A percentile compares a stretch with the other conserved stretches of the same genome.
Evolutionary conservation across 306 rosid genomes (phyloP).

Genomic region (Fagus crenata): DNA sequence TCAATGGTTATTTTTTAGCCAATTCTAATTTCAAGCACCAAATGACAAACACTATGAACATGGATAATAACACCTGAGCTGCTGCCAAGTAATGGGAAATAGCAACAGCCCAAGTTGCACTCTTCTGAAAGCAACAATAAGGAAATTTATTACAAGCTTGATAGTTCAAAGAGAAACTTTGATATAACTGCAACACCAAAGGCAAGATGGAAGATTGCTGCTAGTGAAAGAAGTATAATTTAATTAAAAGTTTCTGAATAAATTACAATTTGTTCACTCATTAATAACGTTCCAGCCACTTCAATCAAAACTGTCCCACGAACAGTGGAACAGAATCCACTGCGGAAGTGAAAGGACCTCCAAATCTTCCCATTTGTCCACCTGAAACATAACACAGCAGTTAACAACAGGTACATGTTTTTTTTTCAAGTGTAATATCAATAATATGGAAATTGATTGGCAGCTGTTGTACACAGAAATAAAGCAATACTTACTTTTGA

Average conservation of each 20-base stretch:
- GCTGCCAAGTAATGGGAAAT: background rate
- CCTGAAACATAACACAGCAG: slow-evolving; percentile 33
- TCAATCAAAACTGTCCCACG: slow-evolving; percentile 36
- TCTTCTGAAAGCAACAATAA: background rate
- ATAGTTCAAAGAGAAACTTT: slow-evolving; percentile 34
- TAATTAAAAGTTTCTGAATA: slow-evolving; percentile 32
- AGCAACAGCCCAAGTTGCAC: background rate
- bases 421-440: background rate
- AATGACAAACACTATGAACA: background rate
- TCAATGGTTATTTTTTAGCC: background rate
- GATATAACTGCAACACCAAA: slow-evolving; percentile 25
- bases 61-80: background rate
- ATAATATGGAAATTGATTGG: background rate
- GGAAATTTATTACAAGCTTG: slow-evolving; percentile 37
- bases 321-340: slow-evolving; percentile 31
- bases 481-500: slow-evolving; percentile 40
- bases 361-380: slow-evolving; percentile 24
- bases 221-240: slow-evolving; percentile 30
- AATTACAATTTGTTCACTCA: slow-evolving; percentile 39
- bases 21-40: background rate
- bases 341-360: slow-evolving; percentile 28
- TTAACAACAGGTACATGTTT: background rate
- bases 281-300: slow-evolving; percentile 24
- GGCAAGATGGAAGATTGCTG: slow-evolving; percentile 15
- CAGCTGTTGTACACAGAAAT: slow-evolving; percentile 5